Conservation (phyloP, 805 yeast species). For the Candida berthetii region DNA sequence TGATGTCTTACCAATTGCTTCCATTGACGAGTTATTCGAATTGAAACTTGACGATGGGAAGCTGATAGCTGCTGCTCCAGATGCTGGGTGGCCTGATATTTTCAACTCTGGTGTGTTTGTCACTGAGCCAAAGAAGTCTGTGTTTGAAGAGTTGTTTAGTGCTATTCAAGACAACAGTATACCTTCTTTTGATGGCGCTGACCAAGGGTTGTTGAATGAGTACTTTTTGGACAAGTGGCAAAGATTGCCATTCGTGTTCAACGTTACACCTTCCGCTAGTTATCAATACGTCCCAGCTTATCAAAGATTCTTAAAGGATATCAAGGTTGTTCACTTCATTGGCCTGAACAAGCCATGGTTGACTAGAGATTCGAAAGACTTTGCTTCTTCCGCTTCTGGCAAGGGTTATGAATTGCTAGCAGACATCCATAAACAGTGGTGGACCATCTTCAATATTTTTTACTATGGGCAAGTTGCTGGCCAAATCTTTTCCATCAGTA, state of each 20-base stretch:
- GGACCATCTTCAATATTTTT: conserved; percentile 12
- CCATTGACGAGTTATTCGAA: conserved; percentile 18
- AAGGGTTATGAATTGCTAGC: conserved; percentile 7
- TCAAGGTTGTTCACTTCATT: conserved; percentile 55
- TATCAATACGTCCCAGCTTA: conserved; percentile 73
- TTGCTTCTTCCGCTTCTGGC: conserved; percentile 5
- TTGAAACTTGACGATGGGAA: conserved; percentile 13
- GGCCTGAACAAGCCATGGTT: conserved; percentile 58
- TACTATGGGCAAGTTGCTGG: conserved; percentile 13
- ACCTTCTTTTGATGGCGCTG: conserved; percentile 77
- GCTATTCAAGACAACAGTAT: conserved; percentile 15
- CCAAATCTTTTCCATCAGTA: conserved; percentile 5
- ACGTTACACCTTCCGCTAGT: conserved; percentile 67
- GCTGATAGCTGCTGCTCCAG: conserved; percentile 48
- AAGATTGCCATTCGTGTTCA: conserved; percentile 72
- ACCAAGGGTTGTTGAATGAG: conserved; percentile 79
- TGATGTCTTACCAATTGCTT: conserved; percentile 45
- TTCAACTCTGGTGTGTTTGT: conserved; percentile 75
- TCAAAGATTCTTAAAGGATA: conserved; percentile 38
- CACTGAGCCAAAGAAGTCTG: conserved; percentile 41
- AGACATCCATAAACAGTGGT: conserved; percentile 12
- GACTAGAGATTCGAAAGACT: conserved; percentile 7
- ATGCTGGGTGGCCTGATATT: conserved; percentile 84
- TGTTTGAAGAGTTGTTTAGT: conserved; percentile 32
- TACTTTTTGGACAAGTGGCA: conserved; percentile 60